Conservation (phyloP, 306 rosid species). For the Vicia villosa region DNA sequence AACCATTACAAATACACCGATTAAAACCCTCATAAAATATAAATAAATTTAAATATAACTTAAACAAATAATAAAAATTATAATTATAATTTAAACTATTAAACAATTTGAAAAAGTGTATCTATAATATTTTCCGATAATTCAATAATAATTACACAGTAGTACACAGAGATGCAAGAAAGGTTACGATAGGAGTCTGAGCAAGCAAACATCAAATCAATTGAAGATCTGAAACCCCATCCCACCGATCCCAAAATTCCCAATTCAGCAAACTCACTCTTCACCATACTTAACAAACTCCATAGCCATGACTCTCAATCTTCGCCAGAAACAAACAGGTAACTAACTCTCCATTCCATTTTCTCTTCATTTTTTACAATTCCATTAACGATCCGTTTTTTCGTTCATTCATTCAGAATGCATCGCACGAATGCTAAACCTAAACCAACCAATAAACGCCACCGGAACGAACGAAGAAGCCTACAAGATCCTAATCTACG, state of each 20-base stretch:
- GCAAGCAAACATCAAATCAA: background rate
- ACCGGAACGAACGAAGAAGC: conserved; percentile 84
- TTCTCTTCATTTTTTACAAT: background rate
- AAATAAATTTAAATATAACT: too few relatives aligned
- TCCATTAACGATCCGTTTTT: background rate
- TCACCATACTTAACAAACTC: background rate
- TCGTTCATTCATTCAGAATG: conserved; percentile 58
- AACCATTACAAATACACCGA: too few relatives aligned
- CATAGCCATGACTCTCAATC: conserved; percentile 37
- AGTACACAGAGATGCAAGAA: background rate
- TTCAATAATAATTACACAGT: too few relatives aligned
- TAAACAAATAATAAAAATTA: too few relatives aligned
- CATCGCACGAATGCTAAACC: conserved; percentile 85
- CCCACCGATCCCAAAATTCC: background rate
- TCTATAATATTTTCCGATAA: too few relatives aligned
- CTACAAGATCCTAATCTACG: conserved; percentile 89
- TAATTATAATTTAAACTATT: too few relatives aligned
- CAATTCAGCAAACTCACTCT: background rate
- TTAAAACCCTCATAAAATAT: too few relatives aligned
- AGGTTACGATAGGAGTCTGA: background rate
- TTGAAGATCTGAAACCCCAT: conserved; percentile 14
- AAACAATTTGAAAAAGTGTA: too few relatives aligned
- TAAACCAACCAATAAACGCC: conserved; percentile 79
- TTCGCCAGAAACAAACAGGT: conserved; percentile 45
- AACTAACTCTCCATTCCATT: background rate